These are phyloP conservation scores for Trypanosoma cruzi DNA, from an alignment of 208 protist genomes.

Conservation along the genomic window DNA sequence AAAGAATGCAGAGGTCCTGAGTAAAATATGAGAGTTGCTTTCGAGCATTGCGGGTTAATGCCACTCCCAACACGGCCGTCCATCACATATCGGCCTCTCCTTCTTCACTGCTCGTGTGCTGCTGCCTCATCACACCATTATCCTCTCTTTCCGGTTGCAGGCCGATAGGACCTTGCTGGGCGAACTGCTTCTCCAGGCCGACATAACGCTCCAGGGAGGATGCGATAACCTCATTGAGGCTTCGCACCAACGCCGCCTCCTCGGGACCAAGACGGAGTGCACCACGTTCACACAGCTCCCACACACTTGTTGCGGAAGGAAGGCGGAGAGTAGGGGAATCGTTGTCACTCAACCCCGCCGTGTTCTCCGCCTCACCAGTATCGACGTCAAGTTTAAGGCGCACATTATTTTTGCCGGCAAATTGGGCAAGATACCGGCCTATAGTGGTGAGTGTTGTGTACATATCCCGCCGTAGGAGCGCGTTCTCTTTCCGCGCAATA, in stretches of 20 bases:
- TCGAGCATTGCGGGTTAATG: neutral
- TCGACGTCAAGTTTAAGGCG: neutral
- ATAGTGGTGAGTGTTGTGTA: slow-evolving; percentile 1
- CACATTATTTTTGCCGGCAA: neutral
- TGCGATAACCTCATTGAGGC: slow-evolving; percentile 3
- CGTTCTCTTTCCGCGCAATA: slow-evolving; percentile 3
- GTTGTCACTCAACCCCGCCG: neutral
- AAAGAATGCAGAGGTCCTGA: neutral
- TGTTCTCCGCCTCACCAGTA: neutral
- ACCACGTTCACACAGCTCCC: slow-evolving; percentile 1
- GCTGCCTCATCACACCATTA: neutral
- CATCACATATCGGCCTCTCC: neutral
- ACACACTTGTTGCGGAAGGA: slow-evolving; percentile 1
- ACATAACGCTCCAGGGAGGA: neutral
- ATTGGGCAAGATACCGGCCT: slow-evolving; percentile 1
- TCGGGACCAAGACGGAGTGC: neutral
- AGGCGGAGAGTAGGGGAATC: neutral
- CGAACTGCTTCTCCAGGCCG: neutral
- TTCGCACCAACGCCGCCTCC: neutral
- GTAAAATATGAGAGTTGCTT: neutral
- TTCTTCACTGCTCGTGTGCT: neutral
- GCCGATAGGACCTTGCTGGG: neutral
- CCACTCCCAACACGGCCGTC: neutral
- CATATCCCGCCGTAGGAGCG: slow-evolving; percentile 11
- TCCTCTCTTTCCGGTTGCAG: neutral